A percentile compares a stretch with the other conserved stretches of the same genome.
phyloP scores from a whole-genome alignment of 2,329 filamentous ascomycete species.

The Exophiala oligosperma region DNA sequence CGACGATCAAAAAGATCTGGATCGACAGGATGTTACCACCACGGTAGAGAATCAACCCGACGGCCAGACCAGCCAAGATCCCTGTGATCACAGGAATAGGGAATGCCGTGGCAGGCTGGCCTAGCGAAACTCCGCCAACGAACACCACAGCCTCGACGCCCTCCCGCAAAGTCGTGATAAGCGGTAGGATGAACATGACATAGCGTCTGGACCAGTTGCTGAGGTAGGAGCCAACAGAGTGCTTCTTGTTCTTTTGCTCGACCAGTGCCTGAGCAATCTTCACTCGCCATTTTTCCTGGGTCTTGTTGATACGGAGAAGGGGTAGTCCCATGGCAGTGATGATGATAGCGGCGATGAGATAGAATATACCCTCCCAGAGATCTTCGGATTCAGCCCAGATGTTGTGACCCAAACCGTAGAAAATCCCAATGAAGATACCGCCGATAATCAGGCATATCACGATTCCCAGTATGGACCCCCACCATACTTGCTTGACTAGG shows the following conservation, averaged over 20 bases:
- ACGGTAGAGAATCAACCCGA: slow-evolving; percentile 79
- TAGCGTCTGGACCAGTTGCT: slow-evolving; percentile 67
- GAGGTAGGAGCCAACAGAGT: slow-evolving; percentile 42
- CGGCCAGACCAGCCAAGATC: slow-evolving; percentile 62
- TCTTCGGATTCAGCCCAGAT: slow-evolving; percentile 68
- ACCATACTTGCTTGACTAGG: slow-evolving; percentile 70
- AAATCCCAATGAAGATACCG: slow-evolving; percentile 67
- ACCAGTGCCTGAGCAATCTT: slow-evolving; percentile 74
- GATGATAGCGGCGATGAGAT: slow-evolving; percentile 71
- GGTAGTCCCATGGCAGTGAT: slow-evolving; percentile 80
- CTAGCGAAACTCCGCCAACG: slow-evolving; percentile 78
- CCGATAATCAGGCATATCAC: slow-evolving; percentile 66
- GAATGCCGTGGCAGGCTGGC: slow-evolving; percentile 71
- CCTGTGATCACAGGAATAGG: slow-evolving; percentile 78
- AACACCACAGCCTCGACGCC: slow-evolving; percentile 85
- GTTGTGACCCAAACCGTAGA: slow-evolving; percentile 69
- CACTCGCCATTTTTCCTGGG: slow-evolving; percentile 80
- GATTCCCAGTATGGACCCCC: slow-evolving; percentile 64
- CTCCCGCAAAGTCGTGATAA: slow-evolving; percentile 80
- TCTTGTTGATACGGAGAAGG: slow-evolving; percentile 76
- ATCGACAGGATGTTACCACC: slow-evolving; percentile 63
- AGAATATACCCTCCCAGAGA: slow-evolving; percentile 80
- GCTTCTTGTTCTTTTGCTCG: slow-evolving; percentile 45
- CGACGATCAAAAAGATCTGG: slow-evolving; percentile 75
- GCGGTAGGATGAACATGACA: slow-evolving; percentile 81